phyloP scores from a whole-genome alignment of 768 basidiomycete species.

The Leccinum olivaceopallidum region DNA sequence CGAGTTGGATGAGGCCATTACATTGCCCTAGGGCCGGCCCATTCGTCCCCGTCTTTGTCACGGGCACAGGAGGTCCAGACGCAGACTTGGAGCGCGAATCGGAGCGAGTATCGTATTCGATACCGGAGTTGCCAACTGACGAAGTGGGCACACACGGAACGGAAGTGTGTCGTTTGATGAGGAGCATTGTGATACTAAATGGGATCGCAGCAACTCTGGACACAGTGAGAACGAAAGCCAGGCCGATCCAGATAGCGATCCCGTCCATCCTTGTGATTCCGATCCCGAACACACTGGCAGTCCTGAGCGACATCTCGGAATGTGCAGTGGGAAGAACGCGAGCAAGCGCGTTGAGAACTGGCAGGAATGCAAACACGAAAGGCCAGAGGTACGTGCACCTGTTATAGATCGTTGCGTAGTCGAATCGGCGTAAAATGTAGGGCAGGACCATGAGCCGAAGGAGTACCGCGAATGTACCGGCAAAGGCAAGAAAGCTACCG shows the following conservation, averaged over 20 bases:
- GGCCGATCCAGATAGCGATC: conserved; percentile 47
- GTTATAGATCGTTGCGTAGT: conserved; percentile 7
- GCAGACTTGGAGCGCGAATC: background rate
- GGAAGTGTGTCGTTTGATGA: conserved; percentile 51
- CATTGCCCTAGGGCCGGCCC: background rate
- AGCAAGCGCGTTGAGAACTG: conserved; percentile 5
- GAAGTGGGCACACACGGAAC: conserved; percentile 16
- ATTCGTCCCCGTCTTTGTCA: background rate
- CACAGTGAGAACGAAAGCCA: conserved; percentile 41
- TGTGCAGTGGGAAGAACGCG: background rate
- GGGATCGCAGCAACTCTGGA: conserved; percentile 28
- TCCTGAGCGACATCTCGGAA: background rate
- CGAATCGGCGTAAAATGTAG: conserved; percentile 12
- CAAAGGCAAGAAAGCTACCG: conserved; percentile 53
- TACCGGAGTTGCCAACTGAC: background rate
- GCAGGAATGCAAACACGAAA: conserved; percentile 1
- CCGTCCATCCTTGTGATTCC: background rate
- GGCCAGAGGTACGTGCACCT: conserved; percentile 12
- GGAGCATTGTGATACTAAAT: conserved; percentile 54
- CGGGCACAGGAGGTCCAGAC: background rate
- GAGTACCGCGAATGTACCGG: conserved; percentile 45
- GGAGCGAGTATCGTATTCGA: background rate
- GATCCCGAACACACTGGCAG: background rate
- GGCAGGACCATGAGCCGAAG: conserved; percentile 54
- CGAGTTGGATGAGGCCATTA: conserved; percentile 60